Evolutionary conservation across 305 asterid genomes (phyloP), one percentile per base, ranked within the genome.

Genomic region (Stenogyne calaminthoides): DNA sequence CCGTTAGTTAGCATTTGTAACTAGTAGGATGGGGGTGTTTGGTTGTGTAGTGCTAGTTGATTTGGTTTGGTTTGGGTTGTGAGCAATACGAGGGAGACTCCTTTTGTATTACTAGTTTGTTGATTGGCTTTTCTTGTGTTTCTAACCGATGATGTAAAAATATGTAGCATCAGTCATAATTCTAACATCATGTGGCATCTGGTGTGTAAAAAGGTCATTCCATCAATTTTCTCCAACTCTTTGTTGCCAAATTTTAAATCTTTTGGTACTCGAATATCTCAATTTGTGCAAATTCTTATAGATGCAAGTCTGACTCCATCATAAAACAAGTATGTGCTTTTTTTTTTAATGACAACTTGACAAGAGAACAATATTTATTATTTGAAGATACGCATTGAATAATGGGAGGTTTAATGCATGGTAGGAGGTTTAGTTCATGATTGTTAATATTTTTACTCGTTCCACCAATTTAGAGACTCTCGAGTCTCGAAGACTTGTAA

Each of bases 41-140:
- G 72, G 77, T 76, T 78, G 75, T 65, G 74, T 79, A 75, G 80
- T 69, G 75, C 64, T 75, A 52, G 79, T 72, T 71, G 69, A 68
- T 62, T 57, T 59, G 77, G 64, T 36, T 63, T 69, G 57, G 75
- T 66, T 69, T 56, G 67, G 64, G 64, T 25, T 58, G 64, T 71
- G 72, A 36, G 64, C 10, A 37, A 65, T 36, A 61, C 52, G 76
- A 63, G 76, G 54, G 20, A 32, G 36, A 25, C 15, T n/a, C 22
- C 57, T 44, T 15, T 62, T 57, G 59, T n/a, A 10, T 56, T 69
- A 16, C 12, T 8, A 54, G 55, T 67, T 51, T 44, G 9, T 42
- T 73, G 70, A 14, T 12, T 78, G 78, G 56, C 67, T 56, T 65
- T 65, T 70, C 40, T 61, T 67, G 1, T 64, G 67, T 15, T 77